Evolutionary conservation across 805 yeast species (phyloP).

Genomic region (Crinitomyces ghanaensis): DNA sequence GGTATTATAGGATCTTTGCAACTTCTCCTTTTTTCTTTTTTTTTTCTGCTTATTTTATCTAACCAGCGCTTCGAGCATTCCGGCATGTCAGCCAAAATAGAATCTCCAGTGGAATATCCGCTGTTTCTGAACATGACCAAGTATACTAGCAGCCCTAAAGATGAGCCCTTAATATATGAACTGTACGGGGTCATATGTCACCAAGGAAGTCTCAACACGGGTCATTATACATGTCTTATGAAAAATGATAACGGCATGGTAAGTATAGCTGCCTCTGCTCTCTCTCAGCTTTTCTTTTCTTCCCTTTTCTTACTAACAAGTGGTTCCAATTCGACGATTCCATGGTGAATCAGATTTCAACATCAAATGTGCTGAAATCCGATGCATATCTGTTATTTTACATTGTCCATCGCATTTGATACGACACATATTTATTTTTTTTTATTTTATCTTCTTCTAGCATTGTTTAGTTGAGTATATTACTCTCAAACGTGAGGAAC

Average conservation of each 20-base stretch:
- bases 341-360: slow-evolving; percentile 53
- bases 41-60: slow-evolving; percentile 1
- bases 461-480: too few species aligned
- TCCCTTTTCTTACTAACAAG: slow-evolving; percentile 19
- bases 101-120: slow-evolving; percentile 63
- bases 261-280: background rate
- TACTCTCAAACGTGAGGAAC: too few species aligned
- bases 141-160: slow-evolving; percentile 29
- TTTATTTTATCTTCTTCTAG: too few species aligned
- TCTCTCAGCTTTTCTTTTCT: slow-evolving; percentile 1
- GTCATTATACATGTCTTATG: slow-evolving; percentile 78
- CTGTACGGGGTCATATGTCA: slow-evolving; percentile 81
- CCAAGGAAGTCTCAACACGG: slow-evolving; percentile 88
- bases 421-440: too few species aligned
- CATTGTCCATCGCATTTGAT: too few species aligned
- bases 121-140: slow-evolving; percentile 57
- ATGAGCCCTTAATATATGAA: slow-evolving; percentile 47
- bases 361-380: slow-evolving; percentile 52
- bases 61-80: slow-evolving; percentile 9
- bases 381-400: slow-evolving; percentile 68
- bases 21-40: background rate
- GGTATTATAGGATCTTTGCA: slow-evolving; percentile 3
- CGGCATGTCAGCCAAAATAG: slow-evolving; percentile 50
- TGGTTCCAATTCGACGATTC: slow-evolving; percentile 95
- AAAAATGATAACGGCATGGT: slow-evolving; percentile 48